Conservation (phyloP, 352 stramenopile genomes). For the Phytophthora sp. region DNA sequence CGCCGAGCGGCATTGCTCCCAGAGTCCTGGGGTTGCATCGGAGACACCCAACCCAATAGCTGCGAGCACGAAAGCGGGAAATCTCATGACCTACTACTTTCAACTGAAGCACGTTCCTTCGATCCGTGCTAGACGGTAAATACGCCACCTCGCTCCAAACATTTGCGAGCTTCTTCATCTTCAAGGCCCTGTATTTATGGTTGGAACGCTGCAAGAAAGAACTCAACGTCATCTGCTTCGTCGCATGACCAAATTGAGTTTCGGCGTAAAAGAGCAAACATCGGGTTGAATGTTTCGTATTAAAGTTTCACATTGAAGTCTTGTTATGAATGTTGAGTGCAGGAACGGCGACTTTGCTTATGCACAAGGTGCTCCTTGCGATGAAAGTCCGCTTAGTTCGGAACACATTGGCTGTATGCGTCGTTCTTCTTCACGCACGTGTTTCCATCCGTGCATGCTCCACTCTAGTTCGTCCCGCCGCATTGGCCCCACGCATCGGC, state of each 20-base stretch:
- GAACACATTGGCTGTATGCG: slow-evolving; percentile 27
- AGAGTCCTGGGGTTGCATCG: slow-evolving; percentile 2
- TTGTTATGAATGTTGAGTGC: too few relatives aligned
- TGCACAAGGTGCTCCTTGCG: background rate
- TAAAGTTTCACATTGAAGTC: too few relatives aligned
- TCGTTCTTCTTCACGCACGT: slow-evolving; percentile 28
- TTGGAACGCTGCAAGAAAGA: slow-evolving; percentile 5
- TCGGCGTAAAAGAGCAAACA: too few relatives aligned
- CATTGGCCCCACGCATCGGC: slow-evolving; percentile 26
- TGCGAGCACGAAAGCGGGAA: background rate
- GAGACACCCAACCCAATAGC: background rate
- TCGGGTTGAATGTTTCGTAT: too few relatives aligned
- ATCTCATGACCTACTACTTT: too few relatives aligned
- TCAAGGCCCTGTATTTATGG: slow-evolving; percentile 21
- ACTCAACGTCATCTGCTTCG: slow-evolving; percentile 8
- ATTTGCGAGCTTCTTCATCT: background rate
- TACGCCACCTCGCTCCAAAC: background rate
- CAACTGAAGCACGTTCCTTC: background rate
- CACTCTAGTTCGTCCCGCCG: slow-evolving; percentile 20
- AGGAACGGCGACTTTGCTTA: background rate
- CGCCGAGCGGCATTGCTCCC: slow-evolving; percentile 19
- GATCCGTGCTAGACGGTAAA: background rate
- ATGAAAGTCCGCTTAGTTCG: background rate
- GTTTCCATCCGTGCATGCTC: slow-evolving; percentile 18
- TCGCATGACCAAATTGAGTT: too few relatives aligned